phyloP scores from a whole-genome alignment of 345 rosid genomes.

The Hirschfeldia incana region DNA sequence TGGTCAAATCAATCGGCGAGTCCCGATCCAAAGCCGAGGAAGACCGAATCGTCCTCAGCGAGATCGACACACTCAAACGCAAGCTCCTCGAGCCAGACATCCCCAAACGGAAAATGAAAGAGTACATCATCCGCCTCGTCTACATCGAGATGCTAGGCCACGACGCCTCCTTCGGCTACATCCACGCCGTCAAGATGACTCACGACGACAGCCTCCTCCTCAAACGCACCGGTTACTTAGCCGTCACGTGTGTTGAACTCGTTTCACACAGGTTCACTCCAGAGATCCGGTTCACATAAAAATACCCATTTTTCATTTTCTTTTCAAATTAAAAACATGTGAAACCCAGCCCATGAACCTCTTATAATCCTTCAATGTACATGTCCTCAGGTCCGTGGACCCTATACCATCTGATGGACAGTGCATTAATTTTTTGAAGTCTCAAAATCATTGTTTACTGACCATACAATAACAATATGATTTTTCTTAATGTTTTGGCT shows the following conservation, averaged over 20 bases:
- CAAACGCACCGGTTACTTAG: slow-evolving; percentile 93
- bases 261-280: no score
- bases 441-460: no score
- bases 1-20: slow-evolving; percentile 96
- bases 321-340: no score
- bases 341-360: no score
- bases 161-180: slow-evolving; percentile 96
- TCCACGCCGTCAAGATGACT: slow-evolving; percentile 99
- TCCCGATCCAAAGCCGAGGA: slow-evolving; percentile 99
- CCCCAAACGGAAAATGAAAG: slow-evolving; percentile 95
- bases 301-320: no score
- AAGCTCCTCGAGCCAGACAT: slow-evolving; percentile 82
- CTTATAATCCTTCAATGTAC: no score
- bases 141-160: slow-evolving; percentile 99
- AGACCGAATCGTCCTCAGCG: slow-evolving; percentile 88
- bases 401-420: no score
- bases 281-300: no score
- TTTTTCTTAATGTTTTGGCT: no score
- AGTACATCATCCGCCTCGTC: slow-evolving; percentile 79
- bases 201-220: slow-evolving; percentile 80
- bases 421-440: no score
- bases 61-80: slow-evolving; percentile 89
- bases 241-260: slow-evolving; percentile 50
- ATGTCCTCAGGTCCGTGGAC: no score
- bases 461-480: no score